Evolutionary conservation across 2,329 filamentous ascomycete species (phyloP).

Genomic region (Dryadomyces quercivorus): DNA sequence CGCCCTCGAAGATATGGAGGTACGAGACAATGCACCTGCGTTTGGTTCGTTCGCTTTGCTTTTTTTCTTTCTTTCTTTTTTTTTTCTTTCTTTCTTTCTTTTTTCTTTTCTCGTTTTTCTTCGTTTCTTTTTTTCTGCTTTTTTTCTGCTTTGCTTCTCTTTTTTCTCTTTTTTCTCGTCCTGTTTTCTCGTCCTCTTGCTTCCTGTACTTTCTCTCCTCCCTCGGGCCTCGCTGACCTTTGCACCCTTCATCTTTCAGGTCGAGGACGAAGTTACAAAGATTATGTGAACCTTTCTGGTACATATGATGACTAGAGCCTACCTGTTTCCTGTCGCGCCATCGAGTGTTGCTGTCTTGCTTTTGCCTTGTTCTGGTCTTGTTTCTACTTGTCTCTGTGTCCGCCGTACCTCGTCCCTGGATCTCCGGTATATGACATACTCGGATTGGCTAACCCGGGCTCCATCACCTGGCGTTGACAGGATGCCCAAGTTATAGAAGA

Average conservation of each 20-base stretch:
- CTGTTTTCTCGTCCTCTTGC: background rate
- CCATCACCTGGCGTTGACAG: background rate
- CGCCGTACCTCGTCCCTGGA: background rate
- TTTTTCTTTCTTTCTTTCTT: background rate
- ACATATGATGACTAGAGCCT: background rate
- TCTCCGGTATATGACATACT: background rate
- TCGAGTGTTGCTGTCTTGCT: background rate
- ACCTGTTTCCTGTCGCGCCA: background rate
- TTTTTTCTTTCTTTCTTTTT: background rate
- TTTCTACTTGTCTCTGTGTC: background rate
- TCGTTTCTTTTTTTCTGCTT: background rate
- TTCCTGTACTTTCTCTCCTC: background rate
- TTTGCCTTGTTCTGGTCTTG: background rate
- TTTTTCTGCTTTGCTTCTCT: background rate
- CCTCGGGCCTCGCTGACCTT: slow-evolving; percentile 33
- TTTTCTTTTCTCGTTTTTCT: background rate
- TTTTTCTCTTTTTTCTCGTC: background rate
- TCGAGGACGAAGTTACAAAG: slow-evolving; percentile 81
- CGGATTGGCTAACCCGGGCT: background rate
- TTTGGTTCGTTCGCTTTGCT: background rate
- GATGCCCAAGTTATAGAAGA: background rate
- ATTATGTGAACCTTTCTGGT: slow-evolving; percentile 53
- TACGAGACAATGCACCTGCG: slow-evolving; percentile 23
- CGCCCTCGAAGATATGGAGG: slow-evolving; percentile 98
- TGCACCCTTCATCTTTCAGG: slow-evolving; percentile 40